Base-by-base conservation (phyloP, 495 filamentous ascomycete genomes). In the Podospora pseudoanserina region DNA sequence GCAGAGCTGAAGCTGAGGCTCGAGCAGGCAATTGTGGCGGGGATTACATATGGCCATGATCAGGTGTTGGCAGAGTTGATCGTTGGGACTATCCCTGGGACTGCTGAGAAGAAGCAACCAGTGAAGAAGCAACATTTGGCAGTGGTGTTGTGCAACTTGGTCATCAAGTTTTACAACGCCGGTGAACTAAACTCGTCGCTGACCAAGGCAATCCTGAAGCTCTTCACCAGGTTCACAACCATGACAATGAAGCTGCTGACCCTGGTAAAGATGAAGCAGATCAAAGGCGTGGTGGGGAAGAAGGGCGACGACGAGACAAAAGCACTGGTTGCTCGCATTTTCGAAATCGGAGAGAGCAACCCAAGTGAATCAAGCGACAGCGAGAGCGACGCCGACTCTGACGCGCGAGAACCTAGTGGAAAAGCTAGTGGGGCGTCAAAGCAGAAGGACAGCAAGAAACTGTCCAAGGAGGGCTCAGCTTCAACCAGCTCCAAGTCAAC, bases 161-260 rank as follows among this genome's bases (percentile, higher is more conserved):
- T 96, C 44, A 81, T 86, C 27, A 86, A 91, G 69, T 86, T 90
- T 5, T 85, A 89, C 66, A 49, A 49, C 15, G 82, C 86, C 5
- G 82, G 85, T 27, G 91, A 94, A 70, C 86, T 84, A 68, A 85
- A 87, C 68, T 88, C 90, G 0, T 77, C 81, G 32, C 76, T 95
- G 20, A 81, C 88, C 7, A 81, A 86, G 55, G 87, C 84, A 23
- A 86, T 92, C 23, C 83, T 95, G 1, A 86, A 86, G 73, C 78
- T 94, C 30, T 80, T 94, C 68, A 79, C 85, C 0, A 81, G 82
- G 11, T 90, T 91, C 71, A 82, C 86, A 11, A 90, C 84, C 2
- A 23, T 76, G 62, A 82, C 91, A 20, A 19, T 26, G n/a, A 26
- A 26, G 55, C 5, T 58, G n/a, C 55, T 11, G 23, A 5, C n/a